Evolutionary conservation across 2,329 filamentous ascomycete species (phyloP).

Genomic region (Monosporascus cannonballus): DNA sequence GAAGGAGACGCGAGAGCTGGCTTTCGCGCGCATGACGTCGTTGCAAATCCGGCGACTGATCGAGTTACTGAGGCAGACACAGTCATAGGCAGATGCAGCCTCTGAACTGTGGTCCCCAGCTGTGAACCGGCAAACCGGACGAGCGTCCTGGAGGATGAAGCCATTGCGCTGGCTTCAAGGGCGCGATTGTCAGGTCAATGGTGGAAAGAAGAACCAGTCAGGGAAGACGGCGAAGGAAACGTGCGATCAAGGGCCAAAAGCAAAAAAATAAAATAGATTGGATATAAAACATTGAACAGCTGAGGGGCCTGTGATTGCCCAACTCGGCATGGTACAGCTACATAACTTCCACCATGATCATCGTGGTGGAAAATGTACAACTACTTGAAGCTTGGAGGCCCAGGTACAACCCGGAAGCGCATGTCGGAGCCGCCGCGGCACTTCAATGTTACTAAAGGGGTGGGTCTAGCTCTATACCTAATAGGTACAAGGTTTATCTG

Average conservation of each 20-base stretch:
- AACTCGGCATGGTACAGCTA: too few species aligned
- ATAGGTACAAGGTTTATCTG: too few species aligned
- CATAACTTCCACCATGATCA: too few species aligned
- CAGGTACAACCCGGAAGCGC: too few species aligned
- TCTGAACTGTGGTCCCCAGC: constrained; percentile 16
- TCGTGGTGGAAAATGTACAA: too few species aligned
- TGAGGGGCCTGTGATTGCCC: too few species aligned
- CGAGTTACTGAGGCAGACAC: constrained; percentile 22
- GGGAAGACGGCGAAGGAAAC: not conserved
- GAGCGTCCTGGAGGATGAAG: constrained; percentile 39
- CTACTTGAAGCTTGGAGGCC: too few species aligned
- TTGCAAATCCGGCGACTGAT: constrained; percentile 18
- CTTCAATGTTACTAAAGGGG: too few species aligned
- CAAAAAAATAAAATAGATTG: not conserved
- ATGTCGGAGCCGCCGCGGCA: too few species aligned
- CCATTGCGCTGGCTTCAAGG: constrained; percentile 31
- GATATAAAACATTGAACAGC: not conserved
- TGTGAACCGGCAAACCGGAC: constrained; percentile 24
- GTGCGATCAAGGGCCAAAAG: not conserved
- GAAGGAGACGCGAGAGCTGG: constrained; percentile 17
- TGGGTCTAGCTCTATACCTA: too few species aligned
- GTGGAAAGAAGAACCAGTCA: constrained; percentile 4
- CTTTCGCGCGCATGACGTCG: constrained; percentile 23
- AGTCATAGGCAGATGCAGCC: constrained; percentile 18
- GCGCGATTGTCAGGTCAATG: constrained; percentile 7